Evolutionary conservation across 306 rosid genomes (phyloP).

Genomic region (Nissolia schottii): DNA sequence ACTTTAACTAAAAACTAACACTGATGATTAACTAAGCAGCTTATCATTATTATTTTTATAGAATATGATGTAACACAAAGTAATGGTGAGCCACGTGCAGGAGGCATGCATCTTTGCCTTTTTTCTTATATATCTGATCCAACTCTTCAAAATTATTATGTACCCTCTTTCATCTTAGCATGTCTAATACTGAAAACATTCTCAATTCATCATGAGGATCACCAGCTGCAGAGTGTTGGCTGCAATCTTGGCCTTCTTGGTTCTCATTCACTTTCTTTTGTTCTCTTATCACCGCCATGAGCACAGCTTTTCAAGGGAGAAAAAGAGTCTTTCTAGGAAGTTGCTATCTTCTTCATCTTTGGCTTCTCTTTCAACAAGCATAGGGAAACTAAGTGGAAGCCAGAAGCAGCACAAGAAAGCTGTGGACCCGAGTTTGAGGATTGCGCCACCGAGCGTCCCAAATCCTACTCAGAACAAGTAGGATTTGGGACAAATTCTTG

Average conservation of each 20-base stretch:
- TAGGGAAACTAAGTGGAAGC: slow-evolving; percentile 32
- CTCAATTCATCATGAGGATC: slow-evolving; percentile 35
- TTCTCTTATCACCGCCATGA: slow-evolving; percentile 36
- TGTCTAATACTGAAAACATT: slow-evolving; percentile 12
- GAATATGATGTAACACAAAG: slow-evolving; percentile 25
- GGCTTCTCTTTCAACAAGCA: slow-evolving; percentile 28
- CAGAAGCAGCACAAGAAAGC: slow-evolving; percentile 40
- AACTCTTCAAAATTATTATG: slow-evolving; percentile 25
- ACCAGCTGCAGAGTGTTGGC: slow-evolving; percentile 28
- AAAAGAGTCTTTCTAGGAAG: slow-evolving; percentile 40
- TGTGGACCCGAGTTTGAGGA: slow-evolving; percentile 50
- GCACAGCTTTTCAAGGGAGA: slow-evolving; percentile 32
- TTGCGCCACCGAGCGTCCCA: slow-evolving; percentile 51
- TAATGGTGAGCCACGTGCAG: slow-evolving; percentile 51
- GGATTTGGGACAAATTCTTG: background rate
- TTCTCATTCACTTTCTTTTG: slow-evolving; percentile 37
- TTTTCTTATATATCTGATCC: slow-evolving; percentile 41
- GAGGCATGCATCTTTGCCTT: slow-evolving; percentile 20
- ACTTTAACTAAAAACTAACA: slow-evolving; percentile 13
- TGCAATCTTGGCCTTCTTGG: slow-evolving; percentile 38
- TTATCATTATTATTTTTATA: background rate
- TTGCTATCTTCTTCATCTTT: slow-evolving; percentile 32
- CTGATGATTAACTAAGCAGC: slow-evolving; percentile 5
- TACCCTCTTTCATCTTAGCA: background rate
- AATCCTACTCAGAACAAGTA: slow-evolving; percentile 67